Evolutionary conservation across 345 rosid genomes (phyloP).

Genomic region (Eucalyptus cloeziana): DNA sequence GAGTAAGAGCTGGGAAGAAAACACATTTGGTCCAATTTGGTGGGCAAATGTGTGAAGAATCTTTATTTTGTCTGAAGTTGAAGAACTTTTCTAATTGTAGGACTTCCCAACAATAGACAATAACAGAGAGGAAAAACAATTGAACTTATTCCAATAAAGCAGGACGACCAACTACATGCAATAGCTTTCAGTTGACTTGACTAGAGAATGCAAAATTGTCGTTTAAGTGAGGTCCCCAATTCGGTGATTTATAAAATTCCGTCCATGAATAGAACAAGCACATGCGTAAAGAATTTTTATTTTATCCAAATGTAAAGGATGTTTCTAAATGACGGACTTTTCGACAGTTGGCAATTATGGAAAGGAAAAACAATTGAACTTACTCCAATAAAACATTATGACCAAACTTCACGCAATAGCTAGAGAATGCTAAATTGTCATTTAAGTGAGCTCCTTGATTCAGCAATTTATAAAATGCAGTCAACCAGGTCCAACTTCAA

Average conservation of each 20-base stretch:
- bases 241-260: accelerated
- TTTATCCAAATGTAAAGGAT: too few relatives aligned
- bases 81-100: not conserved
- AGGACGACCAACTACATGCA: not conserved
- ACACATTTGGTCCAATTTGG: not conserved
- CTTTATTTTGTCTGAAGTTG: not conserved
- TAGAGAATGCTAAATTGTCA: too few relatives aligned
- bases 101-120: not conserved
- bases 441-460: too few relatives aligned
- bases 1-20: too few relatives aligned
- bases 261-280: accelerated
- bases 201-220: not conserved
- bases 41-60: not conserved
- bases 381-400: too few relatives aligned
- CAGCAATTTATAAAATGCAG: too few relatives aligned
- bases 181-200: not conserved
- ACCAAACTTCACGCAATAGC: too few relatives aligned
- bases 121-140: not conserved
- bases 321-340: too few relatives aligned
- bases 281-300: too few relatives aligned
- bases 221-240: not conserved
- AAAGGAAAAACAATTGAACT: too few relatives aligned
- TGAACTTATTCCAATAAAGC: not conserved
- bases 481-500: too few relatives aligned
- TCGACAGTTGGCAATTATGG: too few relatives aligned